Evolutionary conservation across 768 basidiomycete species (phyloP).

Genomic region (Collybiopsis luxurians): DNA sequence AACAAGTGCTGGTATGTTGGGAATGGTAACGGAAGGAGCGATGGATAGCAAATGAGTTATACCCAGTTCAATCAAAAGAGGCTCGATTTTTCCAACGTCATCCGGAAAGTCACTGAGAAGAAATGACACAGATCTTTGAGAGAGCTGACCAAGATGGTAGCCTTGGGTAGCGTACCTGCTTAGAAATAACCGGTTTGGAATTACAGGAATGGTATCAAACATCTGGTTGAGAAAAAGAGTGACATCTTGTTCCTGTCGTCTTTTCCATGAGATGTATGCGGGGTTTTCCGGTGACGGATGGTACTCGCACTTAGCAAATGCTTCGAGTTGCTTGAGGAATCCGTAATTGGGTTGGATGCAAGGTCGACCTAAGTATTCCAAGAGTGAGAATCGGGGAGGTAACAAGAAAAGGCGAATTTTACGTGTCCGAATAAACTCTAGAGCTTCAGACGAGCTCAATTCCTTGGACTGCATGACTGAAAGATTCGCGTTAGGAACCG

Average conservation of each 20-base stretch:
- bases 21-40: conserved; percentile 43
- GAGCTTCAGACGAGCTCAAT: conserved; percentile 39
- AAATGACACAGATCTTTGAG: not conserved
- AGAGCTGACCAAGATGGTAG: not conserved
- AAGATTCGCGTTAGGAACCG: conserved; percentile 2
- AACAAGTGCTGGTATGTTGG: conserved; percentile 28
- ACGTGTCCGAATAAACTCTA: conserved; percentile 50
- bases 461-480: conserved; percentile 50
- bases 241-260: conserved; percentile 50
- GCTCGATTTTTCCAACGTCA: conserved; percentile 46
- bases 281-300: conserved; percentile 37
- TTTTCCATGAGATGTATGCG: conserved; percentile 58
- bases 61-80: conserved; percentile 47
- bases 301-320: conserved; percentile 51
- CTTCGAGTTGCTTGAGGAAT: conserved; percentile 58
- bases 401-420: conserved; percentile 6
- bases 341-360: conserved; percentile 47
- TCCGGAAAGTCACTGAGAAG: conserved; percentile 51
- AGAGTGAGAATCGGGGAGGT: not conserved
- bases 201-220: conserved; percentile 48
- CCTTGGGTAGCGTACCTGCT: conserved; percentile 38
- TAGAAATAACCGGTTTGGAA: conserved; percentile 48
- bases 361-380: conserved; percentile 40
- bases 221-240: conserved; percentile 49
- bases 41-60: conserved; percentile 54